Percentiles rank a stretch among this genome's conserved stretches.
phyloP scores from a whole-genome alignment of 257 asterid genomes.

The Pogostemon cablin region DNA sequence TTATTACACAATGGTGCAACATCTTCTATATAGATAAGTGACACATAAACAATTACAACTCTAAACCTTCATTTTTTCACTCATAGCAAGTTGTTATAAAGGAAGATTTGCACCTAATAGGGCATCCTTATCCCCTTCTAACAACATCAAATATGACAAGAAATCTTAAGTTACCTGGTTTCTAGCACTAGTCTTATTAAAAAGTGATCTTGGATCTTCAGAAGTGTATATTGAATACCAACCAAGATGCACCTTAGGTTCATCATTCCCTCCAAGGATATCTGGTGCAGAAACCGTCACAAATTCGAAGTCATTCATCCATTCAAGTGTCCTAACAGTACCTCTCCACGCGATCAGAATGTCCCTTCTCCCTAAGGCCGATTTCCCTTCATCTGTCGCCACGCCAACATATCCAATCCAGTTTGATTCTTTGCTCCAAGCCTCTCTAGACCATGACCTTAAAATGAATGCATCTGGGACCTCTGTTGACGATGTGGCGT shows the following conservation, averaged over 20 bases:
- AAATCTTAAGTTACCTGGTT: slow-evolving; percentile 50
- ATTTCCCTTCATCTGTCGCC: slow-evolving; percentile 76
- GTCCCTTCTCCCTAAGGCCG: slow-evolving; percentile 72
- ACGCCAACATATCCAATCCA: slow-evolving; percentile 91
- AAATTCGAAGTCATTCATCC: slow-evolving; percentile 72
- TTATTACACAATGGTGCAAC: too few relatives aligned
- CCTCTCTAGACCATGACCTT: slow-evolving; percentile 66
- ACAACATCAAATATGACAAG: background rate
- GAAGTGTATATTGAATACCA: slow-evolving; percentile 85
- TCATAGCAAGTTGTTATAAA: background rate
- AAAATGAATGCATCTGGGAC: slow-evolving; percentile 73
- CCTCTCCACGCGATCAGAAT: slow-evolving; percentile 87
- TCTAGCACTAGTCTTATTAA: slow-evolving; percentile 62
- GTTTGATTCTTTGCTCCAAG: slow-evolving; percentile 83
- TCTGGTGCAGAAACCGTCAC: slow-evolving; percentile 53
- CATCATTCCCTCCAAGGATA: slow-evolving; percentile 43
- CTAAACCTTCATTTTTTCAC: too few relatives aligned
- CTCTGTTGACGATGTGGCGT: slow-evolving; percentile 62
- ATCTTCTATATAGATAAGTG: too few relatives aligned
- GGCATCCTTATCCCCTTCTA: too few relatives aligned
- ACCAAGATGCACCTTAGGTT: slow-evolving; percentile 64
- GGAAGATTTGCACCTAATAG: background rate
- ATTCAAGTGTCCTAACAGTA: slow-evolving; percentile 61
- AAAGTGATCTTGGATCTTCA: slow-evolving; percentile 61
- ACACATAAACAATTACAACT: too few relatives aligned